Conservation (phyloP, 2,329 filamentous ascomycete genomes). For the Cladosporium sp. region DNA sequence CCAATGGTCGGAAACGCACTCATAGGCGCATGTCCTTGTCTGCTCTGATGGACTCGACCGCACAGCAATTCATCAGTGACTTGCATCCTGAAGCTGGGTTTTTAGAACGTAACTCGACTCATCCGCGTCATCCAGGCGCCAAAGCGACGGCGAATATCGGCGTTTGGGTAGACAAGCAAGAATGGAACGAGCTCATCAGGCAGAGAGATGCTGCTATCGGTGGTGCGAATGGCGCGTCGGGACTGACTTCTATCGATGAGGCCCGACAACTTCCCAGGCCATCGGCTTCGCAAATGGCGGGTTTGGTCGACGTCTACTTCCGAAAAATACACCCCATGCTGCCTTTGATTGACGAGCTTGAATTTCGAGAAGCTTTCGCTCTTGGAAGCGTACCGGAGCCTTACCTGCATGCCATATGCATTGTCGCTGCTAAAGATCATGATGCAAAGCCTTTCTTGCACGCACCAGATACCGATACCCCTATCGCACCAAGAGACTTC, state of each 20-base stretch:
- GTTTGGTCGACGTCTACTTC: slow-evolving; percentile 44
- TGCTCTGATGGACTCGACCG: slow-evolving; percentile 9
- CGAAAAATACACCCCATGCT: slow-evolving; percentile 43
- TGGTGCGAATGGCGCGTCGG: slow-evolving; percentile 17
- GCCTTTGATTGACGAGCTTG: slow-evolving; percentile 42
- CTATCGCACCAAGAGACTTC: slow-evolving; percentile 39
- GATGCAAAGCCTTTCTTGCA: slow-evolving; percentile 31
- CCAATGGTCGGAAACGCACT: not conserved
- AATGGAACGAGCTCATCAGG: slow-evolving; percentile 27
- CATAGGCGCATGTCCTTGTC: slow-evolving; percentile 8
- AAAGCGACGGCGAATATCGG: slow-evolving; percentile 28
- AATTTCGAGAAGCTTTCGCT: slow-evolving; percentile 37
- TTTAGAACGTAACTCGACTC: slow-evolving; percentile 34
- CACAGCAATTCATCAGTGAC: slow-evolving; percentile 41
- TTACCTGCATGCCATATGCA: slow-evolving; percentile 43
- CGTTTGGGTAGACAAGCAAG: slow-evolving; percentile 33
- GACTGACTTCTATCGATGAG: slow-evolving; percentile 25
- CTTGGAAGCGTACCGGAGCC: slow-evolving; percentile 36
- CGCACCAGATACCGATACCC: slow-evolving; percentile 36
- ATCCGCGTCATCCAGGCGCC: slow-evolving; percentile 15
- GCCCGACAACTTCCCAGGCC: slow-evolving; percentile 16
- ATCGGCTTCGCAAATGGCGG: slow-evolving; percentile 5
- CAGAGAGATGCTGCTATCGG: slow-evolving; percentile 21
- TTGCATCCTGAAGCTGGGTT: slow-evolving; percentile 46
- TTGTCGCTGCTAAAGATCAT: slow-evolving; percentile 46